Evolutionary conservation across 2,329 filamentous ascomycete genomes (phyloP), one percentile per base, ranked within the genome.

Genomic region (Ilyonectria destructans): DNA sequence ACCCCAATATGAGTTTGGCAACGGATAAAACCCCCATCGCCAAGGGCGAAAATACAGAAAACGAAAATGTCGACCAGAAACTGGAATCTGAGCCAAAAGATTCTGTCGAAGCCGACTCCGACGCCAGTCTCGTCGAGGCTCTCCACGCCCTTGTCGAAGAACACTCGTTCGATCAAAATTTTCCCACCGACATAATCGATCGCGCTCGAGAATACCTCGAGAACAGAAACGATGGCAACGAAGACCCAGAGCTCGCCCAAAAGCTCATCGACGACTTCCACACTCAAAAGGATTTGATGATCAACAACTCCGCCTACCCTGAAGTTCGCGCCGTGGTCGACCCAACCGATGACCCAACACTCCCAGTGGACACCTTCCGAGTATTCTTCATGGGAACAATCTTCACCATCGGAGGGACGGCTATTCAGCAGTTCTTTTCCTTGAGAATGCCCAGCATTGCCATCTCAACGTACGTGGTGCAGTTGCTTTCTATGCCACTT

Each of bases 161-260:
- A 23, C 82, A 86, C 69, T 79, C 82, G 46, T 77, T 80, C 31
- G 85, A 86, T 60, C 84, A 83, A 37, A 87, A 87, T 76, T 87
- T 87, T 61, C 83, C 84, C 0, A 75, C 79, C 29, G 68, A 77
- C 6, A 78, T 84, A 40, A 75, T 86, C 23, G 73, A 81, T 12
- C 80, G 79, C 17, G 82, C 85, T n/a, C 75, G 79, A 21, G 72
- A 74, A 15, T 86, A 86, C 61, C 75, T 86, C 13, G 71, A 77
- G 65, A 65, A 58, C 15, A 19, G 33, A 6, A 56, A 62, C 8
- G 62, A 59, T 12, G 49, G 57, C 0, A 35, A 49, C 6, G 48
- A 62, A 4, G 71, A 78, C 6, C 8, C 62, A 0, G 74, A 76
- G 10, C 37, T 65, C 0, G 76, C 69, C 2, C 60, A 58, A 4